phyloP scores from a whole-genome alignment of 2,329 filamentous ascomycete species.

The Stemphylium lycopersici region DNA sequence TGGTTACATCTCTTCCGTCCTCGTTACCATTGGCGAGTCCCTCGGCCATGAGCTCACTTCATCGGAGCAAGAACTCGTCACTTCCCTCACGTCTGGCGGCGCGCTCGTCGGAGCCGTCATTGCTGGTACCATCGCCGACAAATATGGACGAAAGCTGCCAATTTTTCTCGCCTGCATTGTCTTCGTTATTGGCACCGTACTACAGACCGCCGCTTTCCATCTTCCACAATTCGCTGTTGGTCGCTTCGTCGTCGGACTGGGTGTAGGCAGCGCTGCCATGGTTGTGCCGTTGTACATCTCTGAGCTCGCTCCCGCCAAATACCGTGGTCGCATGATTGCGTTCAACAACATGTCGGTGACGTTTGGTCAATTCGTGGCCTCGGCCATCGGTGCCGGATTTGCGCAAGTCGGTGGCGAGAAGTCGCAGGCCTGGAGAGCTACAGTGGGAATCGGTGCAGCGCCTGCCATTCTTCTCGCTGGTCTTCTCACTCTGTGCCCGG shows the following conservation, averaged over 20 bases:
- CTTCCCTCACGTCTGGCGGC: slow-evolving; percentile 42
- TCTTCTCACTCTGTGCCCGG: slow-evolving; percentile 46
- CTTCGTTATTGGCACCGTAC: too few relatives aligned
- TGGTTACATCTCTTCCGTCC: too few relatives aligned
- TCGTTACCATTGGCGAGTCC: too few relatives aligned
- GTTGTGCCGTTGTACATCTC: slow-evolving; percentile 40
- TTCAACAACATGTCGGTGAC: slow-evolving; percentile 47
- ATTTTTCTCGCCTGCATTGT: slow-evolving; percentile 36
- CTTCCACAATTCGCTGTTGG: slow-evolving; percentile 38
- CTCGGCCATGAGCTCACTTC: too few relatives aligned
- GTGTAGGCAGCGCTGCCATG: slow-evolving; percentile 41
- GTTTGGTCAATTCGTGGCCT: slow-evolving; percentile 43
- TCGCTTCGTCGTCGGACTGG: slow-evolving; percentile 39
- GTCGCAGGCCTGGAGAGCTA: slow-evolving; percentile 45
- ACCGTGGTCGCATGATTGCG: slow-evolving; percentile 45
- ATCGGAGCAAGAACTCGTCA: too few relatives aligned
- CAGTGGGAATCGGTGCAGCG: slow-evolving; percentile 45
- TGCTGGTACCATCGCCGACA: slow-evolving; percentile 46
- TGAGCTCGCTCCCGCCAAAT: slow-evolving; percentile 40
- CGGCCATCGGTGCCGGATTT: slow-evolving; percentile 42
- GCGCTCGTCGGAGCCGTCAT: slow-evolving; percentile 48
- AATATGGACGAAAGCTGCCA: slow-evolving; percentile 41
- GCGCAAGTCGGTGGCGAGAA: slow-evolving; percentile 28
- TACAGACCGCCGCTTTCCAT: slow-evolving; percentile 28
- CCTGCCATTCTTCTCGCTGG: slow-evolving; percentile 45